These are phyloP conservation scores for Solanum habrochaites DNA, from an alignment of 257 asterid genomes.

Conservation along the genomic window DNA sequence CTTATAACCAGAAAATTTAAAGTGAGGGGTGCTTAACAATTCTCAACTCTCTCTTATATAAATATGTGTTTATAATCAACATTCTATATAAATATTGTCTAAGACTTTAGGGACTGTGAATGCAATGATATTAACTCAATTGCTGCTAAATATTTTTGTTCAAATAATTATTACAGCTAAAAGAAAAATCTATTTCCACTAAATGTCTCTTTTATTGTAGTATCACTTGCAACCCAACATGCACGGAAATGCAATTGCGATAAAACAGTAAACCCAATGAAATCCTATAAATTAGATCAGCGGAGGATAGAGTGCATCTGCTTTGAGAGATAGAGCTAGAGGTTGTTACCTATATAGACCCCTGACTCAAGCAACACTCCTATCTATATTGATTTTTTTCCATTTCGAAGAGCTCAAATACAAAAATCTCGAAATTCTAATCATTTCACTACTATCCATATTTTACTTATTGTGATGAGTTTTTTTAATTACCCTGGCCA, in stretches of 20 bases:
- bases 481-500: neutral
- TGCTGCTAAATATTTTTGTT: neutral
- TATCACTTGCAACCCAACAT: neutral
- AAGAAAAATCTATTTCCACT: neutral
- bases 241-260: neutral
- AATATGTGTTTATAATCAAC: neutral
- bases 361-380: neutral
- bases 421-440: rapidly evolving
- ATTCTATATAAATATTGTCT: neutral
- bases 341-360: neutral
- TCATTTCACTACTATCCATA: rapidly evolving
- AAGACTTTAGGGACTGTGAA: neutral
- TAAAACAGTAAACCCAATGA: neutral
- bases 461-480: neutral
- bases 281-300: neutral
- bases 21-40: rapidly evolving
- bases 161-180: neutral
- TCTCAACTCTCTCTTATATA: neutral
- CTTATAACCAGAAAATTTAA: neutral
- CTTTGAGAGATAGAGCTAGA: neutral
- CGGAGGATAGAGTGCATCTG: rapidly evolving
- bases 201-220: neutral
- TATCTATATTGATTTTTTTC: too few relatives aligned
- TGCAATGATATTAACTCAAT: rapidly evolving
- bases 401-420: rapidly evolving